A percentile compares a stretch with the other conserved stretches of the same genome.
These are phyloP conservation scores for Wickerhamiella siamensis DNA, from an alignment of 805 yeast species.

Conservation along the genomic window DNA sequence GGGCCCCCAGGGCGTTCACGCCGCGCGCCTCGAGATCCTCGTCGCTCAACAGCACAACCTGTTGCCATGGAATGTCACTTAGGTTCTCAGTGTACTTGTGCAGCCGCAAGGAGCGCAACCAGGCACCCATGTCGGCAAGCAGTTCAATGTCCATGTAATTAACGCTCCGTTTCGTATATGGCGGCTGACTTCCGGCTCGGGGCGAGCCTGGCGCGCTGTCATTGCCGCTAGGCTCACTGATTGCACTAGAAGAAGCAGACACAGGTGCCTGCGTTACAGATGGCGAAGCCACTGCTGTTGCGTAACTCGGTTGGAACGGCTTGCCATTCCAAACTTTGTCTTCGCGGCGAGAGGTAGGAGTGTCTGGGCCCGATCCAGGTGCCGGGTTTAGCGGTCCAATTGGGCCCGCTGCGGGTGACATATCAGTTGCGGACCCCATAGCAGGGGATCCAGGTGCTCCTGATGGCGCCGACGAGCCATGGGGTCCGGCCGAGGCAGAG, in stretches of 20 bases:
- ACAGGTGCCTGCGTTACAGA: not conserved
- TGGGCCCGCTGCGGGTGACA: slow-evolving; percentile 1
- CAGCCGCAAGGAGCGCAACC: slow-evolving; percentile 79
- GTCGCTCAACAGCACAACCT: slow-evolving; percentile 58
- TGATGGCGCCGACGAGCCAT: not conserved
- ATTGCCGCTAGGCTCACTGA: not conserved
- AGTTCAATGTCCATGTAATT: slow-evolving; percentile 22
- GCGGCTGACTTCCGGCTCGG: not conserved
- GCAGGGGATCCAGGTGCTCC: slow-evolving; percentile 3
- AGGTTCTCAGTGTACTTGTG: slow-evolving; percentile 88
- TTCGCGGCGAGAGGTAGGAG: not conserved
- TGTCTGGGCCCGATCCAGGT: not conserved
- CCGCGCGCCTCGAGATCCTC: slow-evolving; percentile 60
- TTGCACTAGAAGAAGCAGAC: not conserved
- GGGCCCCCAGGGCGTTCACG: slow-evolving; percentile 88
- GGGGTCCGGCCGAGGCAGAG: not conserved
- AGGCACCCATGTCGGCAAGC: slow-evolving; percentile 66
- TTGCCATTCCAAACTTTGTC: slow-evolving; percentile 2
- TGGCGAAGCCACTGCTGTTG: slow-evolving; percentile 1
- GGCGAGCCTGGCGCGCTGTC: not conserved
- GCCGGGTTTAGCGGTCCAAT: not conserved
- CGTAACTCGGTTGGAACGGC: slow-evolving; percentile 1
- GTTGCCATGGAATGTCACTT: slow-evolving; percentile 62
- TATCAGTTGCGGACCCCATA: slow-evolving; percentile 9
- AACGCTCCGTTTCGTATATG: slow-evolving; percentile 8